Evolutionary conservation across 768 basidiomycete genomes (phyloP).

Genomic region (Russula sp.): DNA sequence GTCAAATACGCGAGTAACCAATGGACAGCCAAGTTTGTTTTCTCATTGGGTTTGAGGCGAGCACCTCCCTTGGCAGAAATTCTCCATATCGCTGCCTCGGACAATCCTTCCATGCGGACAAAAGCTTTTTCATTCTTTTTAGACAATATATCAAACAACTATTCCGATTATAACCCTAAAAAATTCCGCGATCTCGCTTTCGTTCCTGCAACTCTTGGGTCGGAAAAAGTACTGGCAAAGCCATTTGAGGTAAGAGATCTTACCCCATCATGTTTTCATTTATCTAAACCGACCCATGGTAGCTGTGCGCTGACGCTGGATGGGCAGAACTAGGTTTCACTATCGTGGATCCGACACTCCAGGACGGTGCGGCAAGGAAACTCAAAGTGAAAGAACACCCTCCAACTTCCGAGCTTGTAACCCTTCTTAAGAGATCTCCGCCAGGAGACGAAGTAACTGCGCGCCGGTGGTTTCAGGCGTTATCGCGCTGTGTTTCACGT

Average conservation of each 20-base stretch:
- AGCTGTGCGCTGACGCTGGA: conserved; percentile 69
- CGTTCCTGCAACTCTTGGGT: conserved; percentile 66
- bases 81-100: conserved; percentile 63
- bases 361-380: conserved; percentile 53
- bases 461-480: conserved; percentile 60
- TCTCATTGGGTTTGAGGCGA: conserved; percentile 63
- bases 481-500: conserved; percentile 64
- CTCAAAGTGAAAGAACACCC: conserved; percentile 72
- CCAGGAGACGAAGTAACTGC: conserved; percentile 56
- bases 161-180: conserved; percentile 53
- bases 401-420: conserved; percentile 55
- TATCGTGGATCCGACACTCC: conserved; percentile 54
- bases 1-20: neutral
- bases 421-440: conserved; percentile 56
- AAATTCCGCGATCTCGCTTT: conserved; percentile 62
- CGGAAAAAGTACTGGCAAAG: conserved; percentile 52
- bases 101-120: conserved; percentile 49
- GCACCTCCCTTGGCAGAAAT: conserved; percentile 65
- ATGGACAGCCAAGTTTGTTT: conserved; percentile 71
- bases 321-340: conserved; percentile 76
- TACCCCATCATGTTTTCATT: neutral
- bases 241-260: conserved; percentile 55
- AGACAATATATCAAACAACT: conserved; percentile 63
- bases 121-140: conserved; percentile 79
- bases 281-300: neutral